Conservation (phyloP, 208 protist genomes). For the Leishmania gerbilli region DNA sequence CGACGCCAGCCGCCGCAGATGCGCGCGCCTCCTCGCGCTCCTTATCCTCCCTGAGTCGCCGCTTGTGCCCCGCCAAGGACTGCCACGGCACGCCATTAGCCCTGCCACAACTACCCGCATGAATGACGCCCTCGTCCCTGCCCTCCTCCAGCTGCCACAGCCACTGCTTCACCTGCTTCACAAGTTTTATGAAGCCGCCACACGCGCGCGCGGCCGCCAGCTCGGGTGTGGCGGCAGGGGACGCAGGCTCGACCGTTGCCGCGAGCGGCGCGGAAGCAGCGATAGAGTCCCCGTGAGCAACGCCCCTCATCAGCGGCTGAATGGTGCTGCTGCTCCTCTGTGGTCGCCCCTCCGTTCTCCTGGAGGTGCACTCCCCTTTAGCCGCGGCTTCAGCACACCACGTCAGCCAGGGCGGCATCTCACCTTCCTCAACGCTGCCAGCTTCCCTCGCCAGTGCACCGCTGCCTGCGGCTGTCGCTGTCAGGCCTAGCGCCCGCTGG, state of each 20-base stretch:
- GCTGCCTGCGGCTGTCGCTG: neutral
- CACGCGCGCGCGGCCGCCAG: neutral
- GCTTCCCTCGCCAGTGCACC: neutral
- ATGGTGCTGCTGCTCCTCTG: too few species aligned
- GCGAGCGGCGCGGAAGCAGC: too few species aligned
- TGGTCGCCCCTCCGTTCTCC: too few species aligned
- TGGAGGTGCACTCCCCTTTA: neutral
- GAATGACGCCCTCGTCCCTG: too few species aligned
- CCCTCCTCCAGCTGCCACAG: conserved; percentile 33
- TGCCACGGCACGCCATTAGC: too few species aligned
- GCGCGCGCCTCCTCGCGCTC: too few species aligned
- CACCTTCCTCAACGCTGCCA: neutral
- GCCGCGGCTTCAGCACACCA: conserved; percentile 9
- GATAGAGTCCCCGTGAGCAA: too few species aligned
- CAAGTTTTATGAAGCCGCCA: conserved; percentile 11
- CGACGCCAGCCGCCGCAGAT: neutral
- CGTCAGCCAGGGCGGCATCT: conserved; percentile 25
- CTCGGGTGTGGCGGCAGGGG: neutral
- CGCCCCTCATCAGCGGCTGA: too few species aligned
- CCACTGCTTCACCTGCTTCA: conserved; percentile 47
- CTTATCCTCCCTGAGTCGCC: too few species aligned
- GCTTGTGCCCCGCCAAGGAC: too few species aligned
- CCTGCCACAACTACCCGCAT: too few species aligned
- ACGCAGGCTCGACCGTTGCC: too few species aligned
- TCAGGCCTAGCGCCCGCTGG: conserved; percentile 16